These are phyloP conservation scores for Pterulicium gracile DNA, from an alignment of 1,284 basidiomycete genomes.

Conservation along the genomic window DNA sequence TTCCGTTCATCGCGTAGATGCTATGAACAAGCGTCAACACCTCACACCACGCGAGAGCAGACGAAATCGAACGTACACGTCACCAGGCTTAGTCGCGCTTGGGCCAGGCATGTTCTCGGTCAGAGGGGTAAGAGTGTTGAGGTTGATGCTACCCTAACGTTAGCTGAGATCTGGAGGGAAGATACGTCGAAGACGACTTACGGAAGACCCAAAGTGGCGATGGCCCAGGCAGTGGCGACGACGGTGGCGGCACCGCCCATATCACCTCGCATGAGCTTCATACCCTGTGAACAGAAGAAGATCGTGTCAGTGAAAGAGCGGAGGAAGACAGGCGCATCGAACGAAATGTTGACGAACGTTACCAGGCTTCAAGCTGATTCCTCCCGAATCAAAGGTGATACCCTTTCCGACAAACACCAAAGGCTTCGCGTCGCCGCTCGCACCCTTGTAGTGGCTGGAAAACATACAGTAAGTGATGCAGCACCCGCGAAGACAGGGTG, in stretches of 20 bases:
- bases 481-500: conserved; percentile 9
- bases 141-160: conserved; percentile 48
- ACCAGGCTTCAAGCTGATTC: conserved; percentile 76
- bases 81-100: conserved; percentile 81
- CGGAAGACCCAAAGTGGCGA: conserved; percentile 75
- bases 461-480: background rate
- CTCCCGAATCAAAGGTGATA: conserved; percentile 84
- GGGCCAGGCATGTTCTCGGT: conserved; percentile 87
- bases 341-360: conserved; percentile 37
- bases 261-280: conserved; percentile 77
- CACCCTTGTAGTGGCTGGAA: conserved; percentile 77
- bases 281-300: conserved; percentile 29
- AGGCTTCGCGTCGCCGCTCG: conserved; percentile 44
- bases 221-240: conserved; percentile 60
- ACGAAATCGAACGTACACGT: conserved; percentile 39
- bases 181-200: conserved; percentile 22
- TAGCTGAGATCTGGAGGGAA: conserved; percentile 2
- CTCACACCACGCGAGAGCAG: conserved; percentile 3
- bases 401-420: conserved; percentile 83
- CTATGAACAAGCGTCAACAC: conserved; percentile 25
- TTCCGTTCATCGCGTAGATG: conserved; percentile 82
- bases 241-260: conserved; percentile 85
- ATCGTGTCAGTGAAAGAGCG: background rate
- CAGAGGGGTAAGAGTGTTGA: conserved; percentile 63
- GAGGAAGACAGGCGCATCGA: conserved; percentile 7